A percentile compares a stretch with the other conserved stretches of the same genome.
These are phyloP conservation scores for Lolium multiflorum DNA, from an alignment of 176 grass and related monocot genomes.

Conservation along the genomic window DNA sequence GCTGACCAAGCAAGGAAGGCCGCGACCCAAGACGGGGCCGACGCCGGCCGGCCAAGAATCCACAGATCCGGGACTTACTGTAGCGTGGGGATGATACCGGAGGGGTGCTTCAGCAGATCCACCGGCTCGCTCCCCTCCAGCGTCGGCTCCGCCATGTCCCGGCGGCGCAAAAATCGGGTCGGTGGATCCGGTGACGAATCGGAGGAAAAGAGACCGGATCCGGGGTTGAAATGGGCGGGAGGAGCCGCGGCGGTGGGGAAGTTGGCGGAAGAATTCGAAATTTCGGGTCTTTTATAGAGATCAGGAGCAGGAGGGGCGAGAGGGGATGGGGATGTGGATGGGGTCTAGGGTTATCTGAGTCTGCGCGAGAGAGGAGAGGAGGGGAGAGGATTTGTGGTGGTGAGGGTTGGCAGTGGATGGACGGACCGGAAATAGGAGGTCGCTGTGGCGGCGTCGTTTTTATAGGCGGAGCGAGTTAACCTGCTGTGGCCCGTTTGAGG, in stretches of 20 bases:
- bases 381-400: neutral
- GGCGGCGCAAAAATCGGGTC: neutral
- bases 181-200: neutral
- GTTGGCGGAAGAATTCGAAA: slow-evolving; percentile 50
- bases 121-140: slow-evolving; percentile 87
- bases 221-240: slow-evolving; percentile 55
- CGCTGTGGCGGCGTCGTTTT: neutral
- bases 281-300: slow-evolving; percentile 78
- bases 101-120: slow-evolving; percentile 91
- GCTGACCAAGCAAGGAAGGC: neutral
- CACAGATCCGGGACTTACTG: slow-evolving; percentile 75
- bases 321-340: neutral
- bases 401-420: neutral
- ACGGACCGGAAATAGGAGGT: slow-evolving; percentile 21
- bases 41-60: neutral
- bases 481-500: slow-evolving; percentile 44
- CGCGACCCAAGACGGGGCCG: neutral
- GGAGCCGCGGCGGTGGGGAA: neutral
- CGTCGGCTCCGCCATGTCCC: slow-evolving; percentile 65
- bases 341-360: slow-evolving; percentile 47
- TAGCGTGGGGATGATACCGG: slow-evolving; percentile 94
- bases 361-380: neutral
- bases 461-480: neutral
- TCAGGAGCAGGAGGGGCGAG: slow-evolving; percentile 12
- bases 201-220: neutral